Base-by-base conservation (phyloP, 2,329 filamentous ascomycete species). In the Chaetomiaceae sp. region DNA sequence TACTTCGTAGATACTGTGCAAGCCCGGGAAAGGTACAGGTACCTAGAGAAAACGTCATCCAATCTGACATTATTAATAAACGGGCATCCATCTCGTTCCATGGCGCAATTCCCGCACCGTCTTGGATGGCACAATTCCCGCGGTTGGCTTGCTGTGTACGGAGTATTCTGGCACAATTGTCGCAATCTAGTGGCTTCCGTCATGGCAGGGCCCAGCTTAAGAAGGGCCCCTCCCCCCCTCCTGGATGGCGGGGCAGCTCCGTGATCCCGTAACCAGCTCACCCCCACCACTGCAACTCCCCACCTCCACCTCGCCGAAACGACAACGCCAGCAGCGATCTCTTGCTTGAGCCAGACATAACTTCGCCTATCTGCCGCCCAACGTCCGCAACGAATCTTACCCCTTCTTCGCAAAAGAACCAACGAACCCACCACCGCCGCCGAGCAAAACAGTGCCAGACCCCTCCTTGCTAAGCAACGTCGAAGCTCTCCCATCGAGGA, bases 131-230 rank as follows among this genome's bases (percentile, higher is more conserved):
- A 48, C 30, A 40, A 40, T 20, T 17, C 21, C 7, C 10, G n/a
- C 25, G 14, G 16, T 31, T 33, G 40, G n/a, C 47, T 21, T 39
- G 31, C 10, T 27, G 25, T 7, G 6, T 27, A 27, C 10, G 6
- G 10, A 6, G 6, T 27, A 10, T 6, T 27, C 13, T 33, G 31
- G 38, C 42, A 21, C 41, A 25, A 27, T 42, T 37, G 37, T 48
- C 50, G 50, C 50, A 52, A 44, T 44, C 50, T 48, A 39, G 44
- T 39, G n/a, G 31, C 38, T 51, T 47, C 31, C 37, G 31, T 30
- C 10, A 33, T n/a, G 19, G 10, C 10, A n/a, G n/a, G n/a, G n/a
- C n/a, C n/a, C n/a, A n/a, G n/a, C 35, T 13, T 50, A 25, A 51
- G 23, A 51, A 34, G 27, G 41, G 23, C 44, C 44, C 44, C 33